Evolutionary conservation across 805 yeast species (phyloP), one percentile per base, ranked within the genome.

Genomic region (Wickerhamiella galacta): DNA sequence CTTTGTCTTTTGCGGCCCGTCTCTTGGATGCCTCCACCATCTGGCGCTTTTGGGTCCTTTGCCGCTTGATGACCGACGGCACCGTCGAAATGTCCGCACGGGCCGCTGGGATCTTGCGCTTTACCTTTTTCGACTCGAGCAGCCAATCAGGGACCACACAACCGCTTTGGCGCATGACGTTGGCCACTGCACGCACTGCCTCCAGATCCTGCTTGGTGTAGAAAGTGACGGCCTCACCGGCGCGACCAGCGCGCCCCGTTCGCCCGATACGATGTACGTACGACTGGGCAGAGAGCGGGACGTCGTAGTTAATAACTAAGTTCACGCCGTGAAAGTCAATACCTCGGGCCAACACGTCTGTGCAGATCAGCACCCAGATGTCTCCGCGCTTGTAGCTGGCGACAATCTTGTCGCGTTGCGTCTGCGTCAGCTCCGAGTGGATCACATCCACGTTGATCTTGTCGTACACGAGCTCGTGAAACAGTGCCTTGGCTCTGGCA

Each of bases 241-340:
- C 48, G 39, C 77, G 71, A 1, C 93, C 94, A 34, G 82, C 94
- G 65, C 99, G 75, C 44, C 98, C 99, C 2, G 98, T 87, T 64
- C 99, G 77, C 56, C 99, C 99, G 47, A 90, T 81, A 59, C 99
- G 72, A 56, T 90, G 99, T 29, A 90, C 95, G 53, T 90, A 90
- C 0, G 94, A 76, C 54, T 87, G 95, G 1, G 95, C 82, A 28
- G 77, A 70, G 46, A 73, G 79, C 12, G 99, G 99, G 9, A 90
- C 93, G 56, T 90, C 99, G 54, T 90, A 90, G 57, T 90, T 90
- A 43, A 90, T 80, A 25, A 90, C 95, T 38, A 92, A 53, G 49
- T 85, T 90, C 31, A 90, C 87, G 35, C 95, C 95, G 49, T 82
- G 82, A 60, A 90, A 90, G 55, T 90, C 98, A 37, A 90, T 80